Conservation (phyloP, 345 rosid species). For the Alliaria petiolata region DNA sequence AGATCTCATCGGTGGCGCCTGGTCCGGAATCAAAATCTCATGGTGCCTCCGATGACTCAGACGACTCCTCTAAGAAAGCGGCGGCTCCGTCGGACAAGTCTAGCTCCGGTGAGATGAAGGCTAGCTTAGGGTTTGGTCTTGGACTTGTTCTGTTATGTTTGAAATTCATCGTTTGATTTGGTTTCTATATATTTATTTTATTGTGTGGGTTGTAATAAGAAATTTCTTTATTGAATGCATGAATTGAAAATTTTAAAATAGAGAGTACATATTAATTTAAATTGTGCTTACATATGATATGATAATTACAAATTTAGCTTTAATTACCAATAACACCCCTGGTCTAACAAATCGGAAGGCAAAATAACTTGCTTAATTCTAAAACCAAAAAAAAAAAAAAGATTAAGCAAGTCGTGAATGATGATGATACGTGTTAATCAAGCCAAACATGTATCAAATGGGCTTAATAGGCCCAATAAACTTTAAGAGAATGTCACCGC, state of each 20-base stretch:
- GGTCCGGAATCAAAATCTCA: slow-evolving; percentile 23
- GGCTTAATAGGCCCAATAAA: no score
- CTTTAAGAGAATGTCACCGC: no score
- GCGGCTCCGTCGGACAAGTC: slow-evolving; percentile 23
- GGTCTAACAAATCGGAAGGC: no score
- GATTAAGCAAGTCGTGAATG: no score
- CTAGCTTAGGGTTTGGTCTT: slow-evolving; percentile 40
- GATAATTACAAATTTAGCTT: no score
- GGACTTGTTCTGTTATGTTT: slow-evolving; percentile 55
- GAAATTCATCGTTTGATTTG: slow-evolving; percentile 38
- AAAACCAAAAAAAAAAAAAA: no score
- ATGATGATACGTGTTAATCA: no score
- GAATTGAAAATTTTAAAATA: not conserved
- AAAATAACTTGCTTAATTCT: no score
- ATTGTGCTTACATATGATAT: not conserved
- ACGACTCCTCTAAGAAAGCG: slow-evolving; percentile 26
- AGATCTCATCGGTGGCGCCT: slow-evolving; percentile 42
- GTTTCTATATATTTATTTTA: not conserved
- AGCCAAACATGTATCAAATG: no score
- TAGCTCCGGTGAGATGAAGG: slow-evolving; percentile 31
- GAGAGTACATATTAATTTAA: not conserved
- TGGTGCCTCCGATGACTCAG: not conserved
- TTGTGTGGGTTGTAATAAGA: slow-evolving; percentile 1
- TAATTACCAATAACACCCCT: no score
- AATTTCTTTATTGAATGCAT: slow-evolving; percentile 6